Percentiles rank a stretch among this genome's conserved stretches.
Evolutionary conservation across 192 early-diverging fungal genomes (phyloP).

Genomic region (Podila verticillata): DNA sequence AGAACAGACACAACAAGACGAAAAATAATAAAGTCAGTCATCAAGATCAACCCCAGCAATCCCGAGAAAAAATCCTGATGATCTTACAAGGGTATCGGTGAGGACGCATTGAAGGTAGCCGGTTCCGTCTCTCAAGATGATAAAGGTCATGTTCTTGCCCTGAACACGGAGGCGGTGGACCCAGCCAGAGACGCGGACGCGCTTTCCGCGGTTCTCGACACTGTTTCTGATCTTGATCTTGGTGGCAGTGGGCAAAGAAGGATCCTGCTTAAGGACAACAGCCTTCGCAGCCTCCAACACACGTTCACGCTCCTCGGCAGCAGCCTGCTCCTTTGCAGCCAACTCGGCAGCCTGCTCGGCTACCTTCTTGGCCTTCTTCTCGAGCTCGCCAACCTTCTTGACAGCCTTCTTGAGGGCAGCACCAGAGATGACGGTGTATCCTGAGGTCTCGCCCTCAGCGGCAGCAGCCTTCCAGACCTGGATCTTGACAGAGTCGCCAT

Average conservation of each 20-base stretch:
- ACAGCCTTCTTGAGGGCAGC: constrained; percentile 94
- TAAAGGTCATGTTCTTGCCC: constrained; percentile 97
- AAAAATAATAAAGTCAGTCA: constrained; percentile 62
- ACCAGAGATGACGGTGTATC: constrained; percentile 80
- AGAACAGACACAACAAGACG: constrained; percentile 9
- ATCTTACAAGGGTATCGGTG: constrained; percentile 79
- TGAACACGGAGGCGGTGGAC: constrained; percentile 95
- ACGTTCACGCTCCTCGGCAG: constrained; percentile 79
- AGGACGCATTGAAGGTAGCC: constrained; percentile 95
- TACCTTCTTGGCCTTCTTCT: constrained; percentile 84
- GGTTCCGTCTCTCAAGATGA: constrained; percentile 93
- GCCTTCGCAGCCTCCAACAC: constrained; percentile 86
- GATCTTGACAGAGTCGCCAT: constrained; percentile 65
- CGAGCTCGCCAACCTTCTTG: constrained; percentile 69
- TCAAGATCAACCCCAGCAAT: constrained; percentile 87
- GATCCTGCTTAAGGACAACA: constrained; percentile 80
- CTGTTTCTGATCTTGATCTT: constrained; percentile 84
- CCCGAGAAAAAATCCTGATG: neutral
- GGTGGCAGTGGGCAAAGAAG: constrained; percentile 75
- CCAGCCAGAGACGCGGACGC: constrained; percentile 94
- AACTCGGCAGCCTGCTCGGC: constrained; percentile 80
- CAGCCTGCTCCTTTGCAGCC: constrained; percentile 71
- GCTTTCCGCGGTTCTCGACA: constrained; percentile 70
- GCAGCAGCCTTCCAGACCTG: constrained; percentile 71
- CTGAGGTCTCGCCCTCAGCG: constrained; percentile 62